Base-by-base conservation (phyloP, 1,284 basidiomycete species). In the Irpex rosettiformis region DNA sequence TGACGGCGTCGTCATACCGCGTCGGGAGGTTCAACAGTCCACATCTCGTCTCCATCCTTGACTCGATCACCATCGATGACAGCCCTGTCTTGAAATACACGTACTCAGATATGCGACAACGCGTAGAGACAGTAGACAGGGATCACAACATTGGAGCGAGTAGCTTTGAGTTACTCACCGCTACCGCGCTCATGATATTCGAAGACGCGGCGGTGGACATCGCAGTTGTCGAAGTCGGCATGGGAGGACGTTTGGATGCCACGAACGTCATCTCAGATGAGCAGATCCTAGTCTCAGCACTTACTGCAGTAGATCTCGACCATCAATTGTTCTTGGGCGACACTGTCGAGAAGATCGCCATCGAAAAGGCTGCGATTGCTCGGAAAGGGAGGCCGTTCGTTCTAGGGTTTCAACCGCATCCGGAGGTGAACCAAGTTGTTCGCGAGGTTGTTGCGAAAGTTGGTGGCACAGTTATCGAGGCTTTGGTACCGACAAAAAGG, bases 1-100 rank as follows among this genome's bases (percentile, higher is more conserved):
- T 98, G 13, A 70, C 70, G 1, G 70, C 77, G 8, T 81, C 87
- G 0, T 77, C 78, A 4, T 84, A 89, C 8, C 77, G 78, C 13
- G 84, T 93, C 2, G 96, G 91, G 3, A 82, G 92, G 29, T 99
- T 94, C 80, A 98, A 96, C 73, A 93, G 88, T 64, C 97, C 97
- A 0, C 96, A 98, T 71, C 86, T 99, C 4, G 73, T 96, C 58
- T 81, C 87, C 22, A 77, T 91, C 5, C 76, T 84, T 58, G 96
- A 99, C 71, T 89, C 81, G 60, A 93, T 98, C 62, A 76, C 80
- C 0, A 78, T 98, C 64, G 77, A 90, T 64, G 82, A 83, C 53
- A 55, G 73, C 6, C 79, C 87, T 10, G 79, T 94, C 6, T 70
- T 78, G 0, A 67, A 70, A 2, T 68, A 74, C 0, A 64, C 74